Evolutionary conservation across 441 rosid genomes (phyloP), one percentile per base, ranked within the genome.

Genomic region (Gossypium schwendimanii): DNA sequence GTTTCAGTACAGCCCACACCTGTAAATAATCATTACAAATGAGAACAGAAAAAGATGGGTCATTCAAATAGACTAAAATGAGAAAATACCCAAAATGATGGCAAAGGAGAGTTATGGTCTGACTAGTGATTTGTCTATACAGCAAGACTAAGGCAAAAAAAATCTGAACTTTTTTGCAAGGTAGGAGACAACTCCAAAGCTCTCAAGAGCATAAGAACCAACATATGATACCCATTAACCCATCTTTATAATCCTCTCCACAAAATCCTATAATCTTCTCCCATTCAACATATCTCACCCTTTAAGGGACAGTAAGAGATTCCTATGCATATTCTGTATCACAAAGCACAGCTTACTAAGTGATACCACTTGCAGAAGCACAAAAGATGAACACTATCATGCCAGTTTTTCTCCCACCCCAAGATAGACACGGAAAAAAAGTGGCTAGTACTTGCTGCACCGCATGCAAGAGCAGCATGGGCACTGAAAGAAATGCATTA

Each of bases 1-100:
- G 97, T 86, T 96, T 96, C 77, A 93, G 78, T 50, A 93, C 97
- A 72, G 97, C 99, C 98, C 98, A 96, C 77, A 93, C 98, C 98
- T 96, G 84, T 64, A 84, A 47, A 75, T 70, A 78, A 72, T 36
- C 24, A 82, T 23, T 73, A 20, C 26, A 66, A 31, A 47, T 12
- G 28, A 54, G 59, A 65, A 73, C 18, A 73, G 11, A n/a, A 41
- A 60, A 57, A 21, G 6, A 14, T 17, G 28, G 65, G 53, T 54
- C 45, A 1, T 15, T 9, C 3, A 11, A 69, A 44, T n/a, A 31
- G 33, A 26, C 18, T n/a, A 72, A 55, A 44, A 17, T 52, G 58
- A 10, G 47, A 31, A 50, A 64, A 6, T 12, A 7, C 41, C 71
- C 54, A 47, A 47, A n/a, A 49, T 14, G 7, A 47, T 14, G 12